These are phyloP conservation scores for Didymella arachidicola DNA, from an alignment of 2,329 filamentous ascomycete genomes.

Conservation along the genomic window DNA sequence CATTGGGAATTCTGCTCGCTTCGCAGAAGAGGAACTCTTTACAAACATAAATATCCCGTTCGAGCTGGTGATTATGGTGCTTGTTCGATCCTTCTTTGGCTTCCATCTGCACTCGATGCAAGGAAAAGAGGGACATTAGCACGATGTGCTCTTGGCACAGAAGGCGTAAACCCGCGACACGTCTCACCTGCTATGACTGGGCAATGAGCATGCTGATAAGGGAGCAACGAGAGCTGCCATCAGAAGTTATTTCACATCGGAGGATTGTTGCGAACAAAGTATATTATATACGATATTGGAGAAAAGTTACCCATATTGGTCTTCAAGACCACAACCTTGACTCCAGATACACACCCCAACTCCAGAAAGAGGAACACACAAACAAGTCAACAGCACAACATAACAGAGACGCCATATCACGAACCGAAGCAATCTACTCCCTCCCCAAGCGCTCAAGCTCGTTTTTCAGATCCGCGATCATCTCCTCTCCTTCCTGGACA, in stretches of 20 bases:
- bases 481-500: conserved; percentile 44
- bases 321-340: not conserved
- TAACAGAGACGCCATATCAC: not conserved
- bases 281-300: not conserved
- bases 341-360: not conserved
- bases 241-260: too few relatives aligned
- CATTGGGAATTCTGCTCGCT: not conserved
- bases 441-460: not conserved
- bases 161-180: too few relatives aligned
- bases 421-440: not conserved
- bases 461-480: not conserved
- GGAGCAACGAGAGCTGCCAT: too few relatives aligned
- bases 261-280: not conserved
- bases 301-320: not conserved
- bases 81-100: not conserved
- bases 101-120: not conserved
- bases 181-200: too few relatives aligned
- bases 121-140: too few relatives aligned
- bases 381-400: too few relatives aligned
- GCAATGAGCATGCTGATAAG: too few relatives aligned
- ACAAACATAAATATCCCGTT: not conserved
- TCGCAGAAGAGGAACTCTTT: not conserved
- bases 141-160: too few relatives aligned
- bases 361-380: not conserved
- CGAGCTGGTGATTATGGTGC: not conserved